Conservation (phyloP, 2,329 filamentous ascomycete genomes). For the Hypoxylon sp. region DNA sequence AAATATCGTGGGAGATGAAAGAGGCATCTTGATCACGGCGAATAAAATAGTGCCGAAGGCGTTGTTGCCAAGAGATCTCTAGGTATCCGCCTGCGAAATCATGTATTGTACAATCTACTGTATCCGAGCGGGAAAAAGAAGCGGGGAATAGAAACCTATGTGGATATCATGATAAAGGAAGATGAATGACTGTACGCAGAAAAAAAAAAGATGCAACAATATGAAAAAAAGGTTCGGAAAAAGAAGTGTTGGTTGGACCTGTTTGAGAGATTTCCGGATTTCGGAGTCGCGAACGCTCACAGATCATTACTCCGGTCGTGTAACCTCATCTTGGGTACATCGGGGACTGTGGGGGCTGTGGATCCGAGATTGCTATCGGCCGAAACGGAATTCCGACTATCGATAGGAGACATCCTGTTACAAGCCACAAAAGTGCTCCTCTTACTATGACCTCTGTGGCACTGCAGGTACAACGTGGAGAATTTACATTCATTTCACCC, state of each 20-base stretch:
- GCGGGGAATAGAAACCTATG: slow-evolving; percentile 12
- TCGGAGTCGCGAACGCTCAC: slow-evolving; percentile 12
- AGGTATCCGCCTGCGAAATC: background rate
- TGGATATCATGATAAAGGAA: slow-evolving; percentile 23
- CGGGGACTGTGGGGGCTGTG: background rate
- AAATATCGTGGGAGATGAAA: slow-evolving; percentile 27
- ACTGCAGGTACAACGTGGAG: too few species aligned
- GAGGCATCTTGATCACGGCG: slow-evolving; percentile 30
- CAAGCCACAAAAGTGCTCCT: background rate
- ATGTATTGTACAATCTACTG: slow-evolving; percentile 10
- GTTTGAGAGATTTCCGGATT: slow-evolving; percentile 24
- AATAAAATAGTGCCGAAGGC: background rate
- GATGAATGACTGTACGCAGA: background rate
- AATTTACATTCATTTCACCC: too few species aligned
- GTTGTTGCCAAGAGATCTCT: background rate
- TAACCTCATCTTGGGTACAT: slow-evolving; percentile 4
- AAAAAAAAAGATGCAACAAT: background rate
- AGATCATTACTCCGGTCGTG: slow-evolving; percentile 15
- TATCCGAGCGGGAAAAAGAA: background rate
- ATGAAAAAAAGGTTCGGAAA: slow-evolving; percentile 6
- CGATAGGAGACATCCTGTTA: background rate
- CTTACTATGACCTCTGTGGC: background rate
- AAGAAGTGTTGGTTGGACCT: background rate
- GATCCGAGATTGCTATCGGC: slow-evolving; percentile 13
- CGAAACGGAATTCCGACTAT: slow-evolving; percentile 29